These are phyloP conservation scores for Lactarius evosmus DNA, from an alignment of 768 basidiomycete species.

Conservation along the genomic window DNA sequence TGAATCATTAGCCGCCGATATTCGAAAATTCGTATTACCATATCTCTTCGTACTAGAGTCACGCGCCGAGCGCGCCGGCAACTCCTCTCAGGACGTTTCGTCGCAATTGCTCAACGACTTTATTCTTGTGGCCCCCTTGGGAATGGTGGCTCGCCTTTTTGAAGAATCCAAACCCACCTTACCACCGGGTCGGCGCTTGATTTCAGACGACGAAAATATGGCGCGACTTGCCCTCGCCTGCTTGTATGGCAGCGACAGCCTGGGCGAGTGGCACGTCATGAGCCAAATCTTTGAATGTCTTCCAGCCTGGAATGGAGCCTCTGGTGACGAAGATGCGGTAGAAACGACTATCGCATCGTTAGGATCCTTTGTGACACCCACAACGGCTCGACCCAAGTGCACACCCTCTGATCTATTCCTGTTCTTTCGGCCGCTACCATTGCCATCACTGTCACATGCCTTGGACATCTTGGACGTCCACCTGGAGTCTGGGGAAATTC, in stretches of 20 bases:
- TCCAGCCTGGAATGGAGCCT: slow-evolving; percentile 77
- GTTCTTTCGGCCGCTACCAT: slow-evolving; percentile 79
- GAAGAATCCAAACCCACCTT: slow-evolving; percentile 91
- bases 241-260: slow-evolving; percentile 75
- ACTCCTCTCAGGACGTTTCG: slow-evolving; percentile 63
- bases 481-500: slow-evolving; percentile 88
- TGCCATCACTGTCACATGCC: slow-evolving; percentile 70
- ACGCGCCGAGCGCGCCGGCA: slow-evolving; percentile 75
- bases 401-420: slow-evolving; percentile 68
- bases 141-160: slow-evolving; percentile 71
- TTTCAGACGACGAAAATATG: slow-evolving; percentile 80
- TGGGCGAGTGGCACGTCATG: slow-evolving; percentile 80
- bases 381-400: slow-evolving; percentile 52
- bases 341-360: slow-evolving; percentile 80
- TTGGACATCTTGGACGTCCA: slow-evolving; percentile 93
- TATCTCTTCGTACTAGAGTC: slow-evolving; percentile 92
- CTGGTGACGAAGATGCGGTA: slow-evolving; percentile 66
- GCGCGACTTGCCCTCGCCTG: slow-evolving; percentile 83
- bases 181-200: slow-evolving; percentile 61
- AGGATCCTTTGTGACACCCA: slow-evolving; percentile 73
- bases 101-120: slow-evolving; percentile 68
- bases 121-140: slow-evolving; percentile 63
- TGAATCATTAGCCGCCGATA: slow-evolving; percentile 59
- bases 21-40: slow-evolving; percentile 78
- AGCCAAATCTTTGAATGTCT: slow-evolving; percentile 93